These are phyloP conservation scores for Cydonia oblonga DNA, from an alignment of 331 rosid genomes.

Conservation along the genomic window DNA sequence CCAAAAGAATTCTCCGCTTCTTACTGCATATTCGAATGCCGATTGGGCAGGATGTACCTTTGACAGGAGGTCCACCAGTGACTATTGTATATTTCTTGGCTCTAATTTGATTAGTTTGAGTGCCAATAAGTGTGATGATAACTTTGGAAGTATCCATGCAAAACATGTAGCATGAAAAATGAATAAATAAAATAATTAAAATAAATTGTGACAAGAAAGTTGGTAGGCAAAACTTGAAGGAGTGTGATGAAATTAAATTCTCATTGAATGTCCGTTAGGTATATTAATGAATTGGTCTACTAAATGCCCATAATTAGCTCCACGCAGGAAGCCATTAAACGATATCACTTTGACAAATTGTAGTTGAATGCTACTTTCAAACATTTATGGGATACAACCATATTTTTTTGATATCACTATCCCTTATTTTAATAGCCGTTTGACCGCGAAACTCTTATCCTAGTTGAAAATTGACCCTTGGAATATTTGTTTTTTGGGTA, in stretches of 20 bases:
- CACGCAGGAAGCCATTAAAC: slow-evolving; percentile 41
- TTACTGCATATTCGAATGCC: too few relatives aligned
- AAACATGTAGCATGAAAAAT: not conserved
- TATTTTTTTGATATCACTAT: slow-evolving; percentile 34
- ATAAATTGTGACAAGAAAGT: slow-evolving; percentile 24
- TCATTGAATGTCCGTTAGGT: slow-evolving; percentile 67
- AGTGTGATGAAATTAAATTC: slow-evolving; percentile 48
- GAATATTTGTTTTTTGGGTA: too few relatives aligned
- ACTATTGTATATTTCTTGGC: too few relatives aligned
- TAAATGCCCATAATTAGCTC: slow-evolving; percentile 68
- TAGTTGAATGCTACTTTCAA: slow-evolving; percentile 85
- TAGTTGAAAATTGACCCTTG: too few relatives aligned
- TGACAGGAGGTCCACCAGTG: too few relatives aligned
- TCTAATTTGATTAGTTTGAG: too few relatives aligned
- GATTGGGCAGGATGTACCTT: too few relatives aligned
- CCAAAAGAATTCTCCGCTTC: too few relatives aligned
- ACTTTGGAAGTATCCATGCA: not conserved
- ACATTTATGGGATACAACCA: slow-evolving; percentile 64
- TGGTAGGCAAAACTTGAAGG: slow-evolving; percentile 56
- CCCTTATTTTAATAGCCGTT: not conserved
- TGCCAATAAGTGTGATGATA: not conserved
- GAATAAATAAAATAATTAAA: not conserved
- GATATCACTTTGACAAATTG: slow-evolving; percentile 42
- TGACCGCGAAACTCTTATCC: too few relatives aligned
- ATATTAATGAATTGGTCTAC: slow-evolving; percentile 59